Conservation (phyloP, 73 alveolate genomes). For the Breviolum minutum region DNA sequence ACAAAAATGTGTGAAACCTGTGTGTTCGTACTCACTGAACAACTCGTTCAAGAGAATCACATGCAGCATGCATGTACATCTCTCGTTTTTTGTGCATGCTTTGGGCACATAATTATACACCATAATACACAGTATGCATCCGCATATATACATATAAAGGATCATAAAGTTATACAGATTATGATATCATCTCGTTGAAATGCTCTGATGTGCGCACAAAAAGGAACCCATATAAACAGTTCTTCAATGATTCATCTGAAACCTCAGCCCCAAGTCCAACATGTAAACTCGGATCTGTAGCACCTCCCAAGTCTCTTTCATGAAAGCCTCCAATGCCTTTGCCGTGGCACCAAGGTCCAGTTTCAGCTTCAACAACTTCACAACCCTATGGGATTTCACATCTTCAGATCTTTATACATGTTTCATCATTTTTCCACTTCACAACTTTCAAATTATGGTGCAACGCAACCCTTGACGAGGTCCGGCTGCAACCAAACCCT, state of each 20-base stretch:
- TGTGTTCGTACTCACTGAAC: no score
- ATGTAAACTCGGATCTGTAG: neutral
- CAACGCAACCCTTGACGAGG: neutral
- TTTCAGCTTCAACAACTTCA: neutral
- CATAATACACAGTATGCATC: no score
- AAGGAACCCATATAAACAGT: no score
- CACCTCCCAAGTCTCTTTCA: conserved; percentile 90
- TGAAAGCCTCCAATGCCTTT: conserved; percentile 78
- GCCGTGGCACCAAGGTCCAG: neutral
- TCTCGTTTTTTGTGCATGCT: no score
- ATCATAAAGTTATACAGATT: no score
- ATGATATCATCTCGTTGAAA: no score
- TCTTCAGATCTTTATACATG: neutral
- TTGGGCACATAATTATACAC: no score
- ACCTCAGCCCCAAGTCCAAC: neutral
- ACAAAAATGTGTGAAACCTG: neutral
- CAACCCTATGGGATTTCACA: no score
- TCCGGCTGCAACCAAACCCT: neutral
- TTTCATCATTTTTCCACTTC: neutral
- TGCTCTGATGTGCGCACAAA: no score
- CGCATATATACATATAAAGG: no score
- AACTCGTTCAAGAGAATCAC: no score
- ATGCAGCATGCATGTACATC: no score
- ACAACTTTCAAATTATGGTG: neutral
- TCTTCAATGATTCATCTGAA: neutral